Base-by-base conservation (phyloP, 1,284 basidiomycete species). In the Cutaneotrichosporon mucoides region DNA sequence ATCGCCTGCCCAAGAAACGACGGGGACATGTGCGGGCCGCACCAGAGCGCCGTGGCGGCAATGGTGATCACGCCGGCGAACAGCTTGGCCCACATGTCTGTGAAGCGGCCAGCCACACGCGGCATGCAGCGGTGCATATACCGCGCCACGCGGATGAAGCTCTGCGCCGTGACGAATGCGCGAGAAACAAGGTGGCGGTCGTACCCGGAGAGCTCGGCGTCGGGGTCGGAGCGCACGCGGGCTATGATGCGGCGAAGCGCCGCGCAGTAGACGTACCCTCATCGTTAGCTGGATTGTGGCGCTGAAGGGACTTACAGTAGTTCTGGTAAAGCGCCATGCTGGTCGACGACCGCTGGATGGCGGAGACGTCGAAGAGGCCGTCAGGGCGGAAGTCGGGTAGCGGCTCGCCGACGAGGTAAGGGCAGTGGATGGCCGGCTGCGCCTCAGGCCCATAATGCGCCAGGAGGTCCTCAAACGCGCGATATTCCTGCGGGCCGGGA, bases 71-170 rank as follows among this genome's bases (percentile, higher is more conserved):
- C 69, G 4, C 70, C 71, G 15, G 66, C 69, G 61, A 76, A 76
- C 8, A 73, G 65, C 61, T 76, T 73, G 1, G 72, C 68, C 75
- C 75, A 76, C 3, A 68, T 68, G 13, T 66, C 66, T 70, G 73
- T 75, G 9, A 60, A 61, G 40, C 72, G 65, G 13, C 67, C 70
- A 15, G 71, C 66, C 4, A 76, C 49, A 11, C 66, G 65, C 1
- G 74, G 72, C 52, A 73, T 71, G 56, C 63, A 69, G 33, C 68
- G 64, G 5, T 67, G 62, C 52, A 72, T 65, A 57, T 68, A 74
- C 38, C 66, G 62, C 1, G 72, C 72, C 6, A 63, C 61, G 7
- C 64, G 54, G 13, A 65, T 71, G 53, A 74, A 69, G 6, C 66
- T 62, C 11, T 66, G 67, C 45, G 70, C 72, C 9, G 73, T 73